These are phyloP conservation scores for Penicillium sp. DNA, from an alignment of 2,329 filamentous ascomycete genomes.

Conservation along the genomic window DNA sequence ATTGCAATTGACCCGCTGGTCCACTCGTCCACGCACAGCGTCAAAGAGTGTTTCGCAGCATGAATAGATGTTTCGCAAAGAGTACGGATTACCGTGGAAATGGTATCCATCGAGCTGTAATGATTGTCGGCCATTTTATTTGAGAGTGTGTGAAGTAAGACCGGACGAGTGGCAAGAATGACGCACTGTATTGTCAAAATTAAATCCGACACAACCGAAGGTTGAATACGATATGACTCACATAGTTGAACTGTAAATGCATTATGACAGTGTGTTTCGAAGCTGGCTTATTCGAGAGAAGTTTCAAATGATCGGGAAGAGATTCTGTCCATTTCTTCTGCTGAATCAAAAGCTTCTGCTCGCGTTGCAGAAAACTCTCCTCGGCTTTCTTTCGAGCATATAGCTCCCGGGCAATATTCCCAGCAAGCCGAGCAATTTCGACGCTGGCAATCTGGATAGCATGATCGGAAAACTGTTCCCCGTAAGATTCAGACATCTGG, in stretches of 20 bases:
- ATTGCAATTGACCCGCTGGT: background rate
- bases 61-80: background rate
- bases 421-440: constrained; percentile 29
- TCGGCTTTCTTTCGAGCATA: constrained; percentile 26
- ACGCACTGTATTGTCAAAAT: background rate
- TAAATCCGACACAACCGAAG: background rate
- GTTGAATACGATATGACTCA: too few species aligned
- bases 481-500: constrained; percentile 16
- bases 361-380: constrained; percentile 32
- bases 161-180: too few species aligned
- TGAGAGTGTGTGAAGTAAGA: background rate
- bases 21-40: background rate
- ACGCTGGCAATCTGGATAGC: constrained; percentile 30
- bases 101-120: too few species aligned
- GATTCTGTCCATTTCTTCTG: constrained; percentile 29
- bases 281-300: background rate
- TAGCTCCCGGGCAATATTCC: constrained; percentile 24
- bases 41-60: background rate
- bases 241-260: background rate
- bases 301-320: background rate
- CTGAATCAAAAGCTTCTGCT: constrained; percentile 34
- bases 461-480: constrained; percentile 33
- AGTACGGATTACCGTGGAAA: too few species aligned
- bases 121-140: background rate
- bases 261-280: background rate